Conservation (phyloP, 208 protist species). For the Endotrypanum monterogeii region DNA sequence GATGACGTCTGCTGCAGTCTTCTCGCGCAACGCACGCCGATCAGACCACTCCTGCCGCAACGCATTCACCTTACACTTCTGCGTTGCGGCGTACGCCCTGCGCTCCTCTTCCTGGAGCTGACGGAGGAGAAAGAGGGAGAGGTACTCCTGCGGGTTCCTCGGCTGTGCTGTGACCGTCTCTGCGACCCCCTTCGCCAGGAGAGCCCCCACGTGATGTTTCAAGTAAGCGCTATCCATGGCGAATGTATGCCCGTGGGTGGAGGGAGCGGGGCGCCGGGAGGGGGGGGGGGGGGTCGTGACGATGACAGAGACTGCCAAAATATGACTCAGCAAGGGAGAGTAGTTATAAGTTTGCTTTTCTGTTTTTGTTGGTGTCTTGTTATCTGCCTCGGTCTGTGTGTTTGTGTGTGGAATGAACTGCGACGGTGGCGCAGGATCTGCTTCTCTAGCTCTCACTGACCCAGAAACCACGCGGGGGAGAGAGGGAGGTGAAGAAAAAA, state of each 20-base stretch:
- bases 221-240: conserved; percentile 88
- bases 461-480: not conserved
- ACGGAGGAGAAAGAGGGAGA: conserved; percentile 87
- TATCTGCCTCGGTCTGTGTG: not conserved
- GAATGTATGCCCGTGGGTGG: not conserved
- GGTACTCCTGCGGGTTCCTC: conserved; percentile 90
- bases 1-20: conserved; percentile 72
- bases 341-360: not conserved
- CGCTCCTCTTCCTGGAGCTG: conserved; percentile 83
- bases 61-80: conserved; percentile 42
- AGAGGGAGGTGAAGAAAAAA: not conserved
- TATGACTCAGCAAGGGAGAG: not conserved
- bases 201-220: conserved; percentile 75
- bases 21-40: conserved; percentile 56
- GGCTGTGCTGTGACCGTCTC: conserved; percentile 88
- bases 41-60: conserved; percentile 60
- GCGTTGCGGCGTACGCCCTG: conserved; percentile 26
- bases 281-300: not conserved
- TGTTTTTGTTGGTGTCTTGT: not conserved
- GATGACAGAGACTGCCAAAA: no score
- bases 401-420: not conserved
- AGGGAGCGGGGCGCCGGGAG: not conserved
- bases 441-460: no score
- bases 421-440: not conserved
- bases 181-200: conserved; percentile 89